phyloP scores from a whole-genome alignment of 768 basidiomycete species.

The Suillus luteus region DNA sequence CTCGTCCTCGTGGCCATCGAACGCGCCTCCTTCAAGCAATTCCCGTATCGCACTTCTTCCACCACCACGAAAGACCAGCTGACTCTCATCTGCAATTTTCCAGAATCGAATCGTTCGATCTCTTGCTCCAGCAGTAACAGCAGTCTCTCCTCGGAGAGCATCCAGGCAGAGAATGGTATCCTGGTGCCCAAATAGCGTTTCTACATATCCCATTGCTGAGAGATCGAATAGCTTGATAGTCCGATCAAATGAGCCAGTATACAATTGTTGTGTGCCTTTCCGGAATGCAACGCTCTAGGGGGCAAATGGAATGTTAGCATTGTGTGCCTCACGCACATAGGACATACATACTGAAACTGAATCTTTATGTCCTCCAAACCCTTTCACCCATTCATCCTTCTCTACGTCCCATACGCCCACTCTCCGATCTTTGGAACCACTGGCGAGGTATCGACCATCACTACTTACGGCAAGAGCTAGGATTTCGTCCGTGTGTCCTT shows the following conservation, averaged over 20 bases:
- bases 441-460: constrained; percentile 84
- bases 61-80: constrained; percentile 96
- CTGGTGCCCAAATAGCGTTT: constrained; percentile 97
- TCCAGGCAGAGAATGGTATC: constrained; percentile 80
- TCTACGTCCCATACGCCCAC: constrained; percentile 87
- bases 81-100: constrained; percentile 95
- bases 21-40: constrained; percentile 75
- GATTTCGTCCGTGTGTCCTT: constrained; percentile 88
- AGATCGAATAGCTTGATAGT: constrained; percentile 88
- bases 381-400: constrained; percentile 73
- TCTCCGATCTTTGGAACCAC: constrained; percentile 81
- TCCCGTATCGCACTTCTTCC: constrained; percentile 79
- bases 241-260: constrained; percentile 81
- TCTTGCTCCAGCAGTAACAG: constrained; percentile 84
- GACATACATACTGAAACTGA: constrained; percentile 60
- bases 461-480: constrained; percentile 80
- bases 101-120: constrained; percentile 94
- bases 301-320: constrained; percentile 23
- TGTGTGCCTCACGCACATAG: constrained; percentile 35
- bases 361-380: constrained; percentile 79
- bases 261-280: constrained; percentile 68
- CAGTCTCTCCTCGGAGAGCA: constrained; percentile 79
- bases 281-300: constrained; percentile 70
- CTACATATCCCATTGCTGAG: constrained; percentile 86
- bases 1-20: constrained; percentile 58